Base-by-base conservation (phyloP, 2,329 filamentous ascomycete genomes). In the Fusarium sp. region DNA sequence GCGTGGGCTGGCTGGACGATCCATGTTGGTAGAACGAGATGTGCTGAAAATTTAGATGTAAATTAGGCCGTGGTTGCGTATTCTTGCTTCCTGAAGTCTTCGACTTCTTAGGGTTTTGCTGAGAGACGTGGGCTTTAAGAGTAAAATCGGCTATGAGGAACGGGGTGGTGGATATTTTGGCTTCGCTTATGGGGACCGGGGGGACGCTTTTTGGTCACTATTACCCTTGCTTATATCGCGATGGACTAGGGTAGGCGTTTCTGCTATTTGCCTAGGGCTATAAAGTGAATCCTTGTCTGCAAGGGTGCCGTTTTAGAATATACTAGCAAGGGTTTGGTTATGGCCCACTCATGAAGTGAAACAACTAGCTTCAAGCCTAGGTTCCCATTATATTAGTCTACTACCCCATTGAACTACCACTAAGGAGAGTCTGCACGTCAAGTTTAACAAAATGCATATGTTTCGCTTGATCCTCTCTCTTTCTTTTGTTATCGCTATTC, bases 1-100 rank as follows among this genome's bases (percentile, higher is more conserved):
- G 30, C 60, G 50, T 18, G 52, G 52, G 50, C 60, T 63, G 54
- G 65, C 65, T 54, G 59, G 65, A 41, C 65, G 65, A 64, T 67
- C 58, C 59, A 67, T 67, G 16, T 67, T 64, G 20, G n/a, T 57
- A 60, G 52, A 37, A 30, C 9, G 35, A 39, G 35, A n/a, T n/a
- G 18, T 66, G 25, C 25, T 30, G 14, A 50, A 50, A 25, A 18
- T 9, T 50, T 14, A 52, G 27, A 27, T 52, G 30, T 27, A 30
- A 30, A 52, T 9, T 52, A 52, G 48, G 48, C 20, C 48, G 48
- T 52, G 48, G 27, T 52, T 16, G 23, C 48, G 48, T 52, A 18
- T 52, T 18, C 48, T 4, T 6, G 48, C 6, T 52, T 30, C 27
- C 48, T 30, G 48, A 14, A n/a, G 25, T 52, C 48, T 52, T 52